Percentiles rank a stretch among this genome's conserved stretches.
These are phyloP conservation scores for Aspergillus mulundensis DNA, from an alignment of 495 filamentous ascomycete genomes.

Conservation along the genomic window DNA sequence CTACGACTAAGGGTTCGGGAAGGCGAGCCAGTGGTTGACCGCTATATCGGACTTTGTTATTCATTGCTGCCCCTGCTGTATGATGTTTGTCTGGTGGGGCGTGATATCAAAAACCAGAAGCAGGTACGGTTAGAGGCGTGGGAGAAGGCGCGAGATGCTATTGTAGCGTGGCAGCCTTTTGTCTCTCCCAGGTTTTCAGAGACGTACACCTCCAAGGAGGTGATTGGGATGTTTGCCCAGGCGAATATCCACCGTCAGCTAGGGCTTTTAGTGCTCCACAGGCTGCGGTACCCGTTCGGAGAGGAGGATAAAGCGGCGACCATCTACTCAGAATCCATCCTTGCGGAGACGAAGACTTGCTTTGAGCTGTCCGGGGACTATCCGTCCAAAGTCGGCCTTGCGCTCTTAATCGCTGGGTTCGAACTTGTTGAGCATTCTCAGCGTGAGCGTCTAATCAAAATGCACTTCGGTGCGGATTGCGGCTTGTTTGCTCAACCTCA, in stretches of 20 bases:
- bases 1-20: not conserved
- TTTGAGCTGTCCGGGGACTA: not conserved
- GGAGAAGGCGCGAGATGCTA: not conserved
- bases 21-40: not conserved
- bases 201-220: not conserved
- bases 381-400: not conserved
- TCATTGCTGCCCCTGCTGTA: not conserved
- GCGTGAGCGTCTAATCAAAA: not conserved
- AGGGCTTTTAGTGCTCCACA: not conserved
- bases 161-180: not conserved
- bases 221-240: not conserved
- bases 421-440: not conserved
- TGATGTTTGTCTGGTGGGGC: not conserved
- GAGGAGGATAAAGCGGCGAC: not conserved
- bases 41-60: not conserved
- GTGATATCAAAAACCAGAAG: not conserved
- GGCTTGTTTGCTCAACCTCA: not conserved
- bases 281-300: not conserved
- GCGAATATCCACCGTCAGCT: not conserved
- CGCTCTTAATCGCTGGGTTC: not conserved
- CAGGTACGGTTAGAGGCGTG: not conserved
- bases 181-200: not conserved
- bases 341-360: not conserved
- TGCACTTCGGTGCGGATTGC: not conserved
- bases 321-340: not conserved